Percentiles rank a stretch among this genome's conserved stretches.
Evolutionary conservation across 73 alveolate species (phyloP).

Genomic region (Tetrahymena thermophila): DNA sequence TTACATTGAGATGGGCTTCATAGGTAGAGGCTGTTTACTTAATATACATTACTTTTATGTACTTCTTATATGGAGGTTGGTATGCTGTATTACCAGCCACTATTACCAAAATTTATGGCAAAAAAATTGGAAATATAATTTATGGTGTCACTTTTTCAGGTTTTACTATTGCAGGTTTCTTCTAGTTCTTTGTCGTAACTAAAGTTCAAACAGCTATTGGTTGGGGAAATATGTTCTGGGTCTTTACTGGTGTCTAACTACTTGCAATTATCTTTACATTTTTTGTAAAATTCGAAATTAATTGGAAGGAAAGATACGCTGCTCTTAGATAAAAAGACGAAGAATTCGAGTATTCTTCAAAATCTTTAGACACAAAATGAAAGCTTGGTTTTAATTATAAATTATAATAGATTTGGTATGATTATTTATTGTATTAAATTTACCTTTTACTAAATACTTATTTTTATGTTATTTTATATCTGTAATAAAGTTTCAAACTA

Average conservation of each 20-base stretch:
- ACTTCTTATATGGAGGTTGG: constrained; percentile 48
- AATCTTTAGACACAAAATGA: not conserved
- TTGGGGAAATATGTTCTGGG: not conserved
- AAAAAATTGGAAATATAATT: constrained; percentile 25
- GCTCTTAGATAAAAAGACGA: not conserved
- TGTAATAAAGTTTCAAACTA: not conserved
- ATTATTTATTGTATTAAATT: too few relatives aligned
- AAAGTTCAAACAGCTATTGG: not conserved
- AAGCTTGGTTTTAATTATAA: too few relatives aligned
- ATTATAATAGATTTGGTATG: not conserved
- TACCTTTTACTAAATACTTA: not conserved
- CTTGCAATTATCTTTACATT: not conserved
- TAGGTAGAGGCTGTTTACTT: constrained; percentile 10
- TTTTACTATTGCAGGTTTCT: constrained; percentile 46
- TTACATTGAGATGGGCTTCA: constrained; percentile 37
- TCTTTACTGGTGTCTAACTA: not conserved
- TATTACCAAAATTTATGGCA: constrained; percentile 41
- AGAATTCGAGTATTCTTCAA: not conserved
- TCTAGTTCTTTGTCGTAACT: constrained; percentile 44
- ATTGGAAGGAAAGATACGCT: not conserved
- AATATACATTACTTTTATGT: constrained; percentile 26
- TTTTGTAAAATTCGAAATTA: not conserved
- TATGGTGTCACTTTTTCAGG: constrained; percentile 43
- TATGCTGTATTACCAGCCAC: constrained; percentile 44
- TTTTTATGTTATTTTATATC: too few relatives aligned